phyloP scores from a whole-genome alignment of 495 filamentous ascomycete species.

The Aspergillus funiculosus region DNA sequence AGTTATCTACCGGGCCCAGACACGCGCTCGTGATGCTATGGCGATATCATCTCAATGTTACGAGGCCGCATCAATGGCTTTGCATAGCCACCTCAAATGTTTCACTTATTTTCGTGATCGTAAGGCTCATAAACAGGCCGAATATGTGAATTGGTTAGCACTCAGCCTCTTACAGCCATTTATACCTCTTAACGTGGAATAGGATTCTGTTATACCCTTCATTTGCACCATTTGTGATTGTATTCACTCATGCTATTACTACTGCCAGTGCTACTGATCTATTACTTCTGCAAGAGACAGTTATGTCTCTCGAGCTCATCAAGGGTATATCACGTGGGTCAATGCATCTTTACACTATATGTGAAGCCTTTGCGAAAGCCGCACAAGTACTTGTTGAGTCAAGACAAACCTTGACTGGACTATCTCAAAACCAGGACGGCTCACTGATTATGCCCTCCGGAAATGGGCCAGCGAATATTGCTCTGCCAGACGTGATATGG shows the following conservation, averaged over 20 bases:
- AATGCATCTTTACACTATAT: slow-evolving; percentile 21
- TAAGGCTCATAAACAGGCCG: slow-evolving; percentile 24
- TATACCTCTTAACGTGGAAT: background rate
- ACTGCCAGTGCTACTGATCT: slow-evolving; percentile 17
- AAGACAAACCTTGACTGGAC: slow-evolving; percentile 19
- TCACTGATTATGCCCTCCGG: slow-evolving; percentile 17
- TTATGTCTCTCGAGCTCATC: slow-evolving; percentile 20
- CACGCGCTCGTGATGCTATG: slow-evolving; percentile 20
- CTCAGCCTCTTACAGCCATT: background rate
- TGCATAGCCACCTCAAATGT: slow-evolving; percentile 23
- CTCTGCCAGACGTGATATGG: slow-evolving; percentile 22
- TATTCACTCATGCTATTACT: slow-evolving; percentile 28
- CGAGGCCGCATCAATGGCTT: slow-evolving; percentile 18
- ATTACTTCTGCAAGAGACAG: slow-evolving; percentile 21
- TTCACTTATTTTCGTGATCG: slow-evolving; percentile 22
- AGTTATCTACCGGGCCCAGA: slow-evolving; percentile 26
- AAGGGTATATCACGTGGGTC: slow-evolving; percentile 23
- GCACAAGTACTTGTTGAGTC: slow-evolving; percentile 23
- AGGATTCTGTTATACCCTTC: slow-evolving; percentile 27
- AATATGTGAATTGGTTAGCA: slow-evolving; percentile 27
- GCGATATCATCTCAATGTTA: slow-evolving; percentile 23
- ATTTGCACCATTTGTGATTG: slow-evolving; percentile 24
- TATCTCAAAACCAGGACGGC: slow-evolving; percentile 24
- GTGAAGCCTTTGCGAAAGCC: slow-evolving; percentile 22
- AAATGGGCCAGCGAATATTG: slow-evolving; percentile 16